Percentiles rank a stretch among this genome's conserved stretches.
Evolutionary conservation across 192 early-diverging fungal species (phyloP).

Genomic region (Mortierella alpina): DNA sequence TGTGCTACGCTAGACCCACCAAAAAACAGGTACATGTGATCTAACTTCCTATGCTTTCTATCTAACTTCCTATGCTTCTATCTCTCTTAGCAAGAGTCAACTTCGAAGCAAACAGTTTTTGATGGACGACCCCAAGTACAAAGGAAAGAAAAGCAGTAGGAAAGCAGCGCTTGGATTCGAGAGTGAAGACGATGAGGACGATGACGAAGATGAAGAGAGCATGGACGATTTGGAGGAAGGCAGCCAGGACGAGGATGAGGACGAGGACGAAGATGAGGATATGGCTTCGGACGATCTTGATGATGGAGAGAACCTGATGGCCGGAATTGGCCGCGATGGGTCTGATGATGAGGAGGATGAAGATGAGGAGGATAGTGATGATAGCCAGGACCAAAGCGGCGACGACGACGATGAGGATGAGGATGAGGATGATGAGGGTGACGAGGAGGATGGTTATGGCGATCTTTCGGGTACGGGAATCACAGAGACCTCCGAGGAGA

Average conservation of each 20-base stretch:
- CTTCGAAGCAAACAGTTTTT: conserved; percentile 67
- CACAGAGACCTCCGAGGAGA: conserved; percentile 51
- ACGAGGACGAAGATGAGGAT: conserved; percentile 57
- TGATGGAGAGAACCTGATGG: conserved; percentile 62
- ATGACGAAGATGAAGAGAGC: conserved; percentile 53
- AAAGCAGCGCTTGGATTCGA: conserved; percentile 68
- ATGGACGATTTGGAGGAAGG: conserved; percentile 52
- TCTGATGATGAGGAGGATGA: conserved; percentile 45
- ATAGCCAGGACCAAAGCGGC: conserved; percentile 41
- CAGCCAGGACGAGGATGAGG: conserved; percentile 50
- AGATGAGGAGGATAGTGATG: conserved; percentile 38
- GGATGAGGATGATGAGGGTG: conserved; percentile 49
- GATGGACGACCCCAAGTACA: conserved; percentile 79
- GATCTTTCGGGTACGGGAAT: conserved; percentile 23
- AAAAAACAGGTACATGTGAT: not conserved
- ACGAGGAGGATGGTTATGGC: conserved; percentile 58
- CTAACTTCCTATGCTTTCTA: not conserved
- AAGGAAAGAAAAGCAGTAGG: conserved; percentile 73
- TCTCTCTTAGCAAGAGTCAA: conserved; percentile 64
- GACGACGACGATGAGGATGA: conserved; percentile 56
- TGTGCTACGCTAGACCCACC: too few relatives aligned
- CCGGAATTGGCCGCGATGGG: conserved; percentile 50
- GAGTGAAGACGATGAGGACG: conserved; percentile 55
- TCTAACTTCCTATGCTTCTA: not conserved
- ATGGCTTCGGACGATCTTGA: conserved; percentile 49